Base-by-base conservation (phyloP, 169 alveolate species). In the Eimeria necatrix region DNA sequence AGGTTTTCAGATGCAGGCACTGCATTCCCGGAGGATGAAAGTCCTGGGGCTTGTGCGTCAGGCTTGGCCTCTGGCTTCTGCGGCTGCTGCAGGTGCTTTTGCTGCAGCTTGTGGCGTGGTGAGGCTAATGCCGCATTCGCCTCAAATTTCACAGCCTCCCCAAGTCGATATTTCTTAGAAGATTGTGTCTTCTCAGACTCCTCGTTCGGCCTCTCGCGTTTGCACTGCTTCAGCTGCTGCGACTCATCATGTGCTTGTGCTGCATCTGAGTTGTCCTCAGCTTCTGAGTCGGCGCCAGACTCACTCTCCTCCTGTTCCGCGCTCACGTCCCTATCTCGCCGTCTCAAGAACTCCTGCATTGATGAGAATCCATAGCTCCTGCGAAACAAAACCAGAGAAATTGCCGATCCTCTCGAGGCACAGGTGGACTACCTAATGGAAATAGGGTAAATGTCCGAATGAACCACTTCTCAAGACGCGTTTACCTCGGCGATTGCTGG, bases 191-290 rank as follows among this genome's bases (percentile, higher is more conserved):
- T 91, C 12, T 81, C 91, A 18, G 26, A 61, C n/a, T 87, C 96
- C 8, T 88, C 96, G 59, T 61, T 93, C 64, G 86, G 52, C 46
- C 74, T 52, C 60, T 60, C 61, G 4, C 95, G 87, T 4, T 26
- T 96, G 12, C 20, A 61, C 64, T 64, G 61, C 56, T 51, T 7
- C 85, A 26, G 85, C 85, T 48, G 89, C 49, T 80, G 89, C 71
- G 71, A 10, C 20, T 7, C 49, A 0, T 26, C 74, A 26, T 3
- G 14, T 73, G 16, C 56, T 18, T 22, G 51, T 41, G 59, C 7
- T 32, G 52, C 85, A 5, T 74, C 85, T 74, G 85, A 12, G 0
- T 74, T 48, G 26, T 0, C 48, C 51, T 68, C 86, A 32, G 60
- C 93, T 68, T n/a, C 93, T 22, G 60, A 22, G n/a, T 60, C 89